A percentile compares a stretch with the other conserved stretches of the same genome.
These are phyloP conservation scores for Solanum microdontum DNA, from an alignment of 257 asterid species.

Conservation along the genomic window DNA sequence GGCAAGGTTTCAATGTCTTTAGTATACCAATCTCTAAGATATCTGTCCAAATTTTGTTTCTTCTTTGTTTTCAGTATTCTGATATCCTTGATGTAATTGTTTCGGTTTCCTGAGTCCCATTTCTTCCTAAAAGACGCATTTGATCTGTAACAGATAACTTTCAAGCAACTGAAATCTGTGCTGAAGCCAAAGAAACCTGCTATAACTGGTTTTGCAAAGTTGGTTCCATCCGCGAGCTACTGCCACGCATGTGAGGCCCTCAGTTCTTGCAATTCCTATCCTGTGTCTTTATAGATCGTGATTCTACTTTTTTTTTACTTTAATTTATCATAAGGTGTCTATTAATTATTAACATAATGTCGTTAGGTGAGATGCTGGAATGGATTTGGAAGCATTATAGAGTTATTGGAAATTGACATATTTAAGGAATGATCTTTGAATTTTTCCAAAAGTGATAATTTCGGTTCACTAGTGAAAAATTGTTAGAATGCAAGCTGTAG, in stretches of 20 bases:
- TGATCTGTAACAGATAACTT: slow-evolving; percentile 48
- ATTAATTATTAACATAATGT: neutral
- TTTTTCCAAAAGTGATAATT: neutral
- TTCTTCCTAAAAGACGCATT: neutral
- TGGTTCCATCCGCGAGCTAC: slow-evolving; percentile 61
- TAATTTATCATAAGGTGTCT: neutral
- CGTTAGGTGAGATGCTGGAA: neutral
- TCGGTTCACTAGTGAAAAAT: neutral
- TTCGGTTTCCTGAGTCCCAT: neutral
- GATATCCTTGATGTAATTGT: slow-evolving; percentile 8
- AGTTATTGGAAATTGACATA: neutral
- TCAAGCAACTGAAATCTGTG: slow-evolving; percentile 32
- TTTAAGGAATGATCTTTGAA: neutral
- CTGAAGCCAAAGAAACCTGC: slow-evolving; percentile 89
- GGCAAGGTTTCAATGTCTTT: neutral
- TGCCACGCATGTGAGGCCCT: slow-evolving; percentile 81
- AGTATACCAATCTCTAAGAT: neutral
- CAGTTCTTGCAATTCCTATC: neutral
- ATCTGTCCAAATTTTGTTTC: neutral
- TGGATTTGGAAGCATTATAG: neutral
- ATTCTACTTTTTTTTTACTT: neutral
- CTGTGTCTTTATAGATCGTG: neutral
- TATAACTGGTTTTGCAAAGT: slow-evolving; percentile 83
- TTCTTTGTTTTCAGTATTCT: neutral
- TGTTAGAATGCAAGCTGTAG: neutral